A percentile compares a stretch with the other conserved stretches of the same genome.
These are phyloP conservation scores for Oehlia diaphana DNA, from an alignment of 192 early-diverging fungal species.

Conservation along the genomic window DNA sequence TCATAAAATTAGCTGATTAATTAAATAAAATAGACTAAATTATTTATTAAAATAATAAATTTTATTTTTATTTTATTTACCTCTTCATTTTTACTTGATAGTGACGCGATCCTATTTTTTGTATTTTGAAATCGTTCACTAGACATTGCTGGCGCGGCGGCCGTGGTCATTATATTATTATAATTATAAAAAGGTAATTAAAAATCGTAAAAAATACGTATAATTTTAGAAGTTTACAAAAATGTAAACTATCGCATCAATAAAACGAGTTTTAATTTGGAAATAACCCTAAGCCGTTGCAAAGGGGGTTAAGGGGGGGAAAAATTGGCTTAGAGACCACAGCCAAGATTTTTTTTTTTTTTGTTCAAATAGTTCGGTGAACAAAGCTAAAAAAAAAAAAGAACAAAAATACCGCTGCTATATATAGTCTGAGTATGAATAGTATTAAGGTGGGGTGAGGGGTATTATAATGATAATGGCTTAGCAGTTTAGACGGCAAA, in stretches of 20 bases:
- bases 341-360: constrained; percentile 5
- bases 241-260: constrained; percentile 3
- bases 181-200: not conserved
- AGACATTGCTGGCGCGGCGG: constrained; percentile 21
- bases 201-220: not conserved
- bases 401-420: not conserved
- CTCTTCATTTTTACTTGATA: constrained; percentile 29
- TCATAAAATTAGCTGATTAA: not conserved
- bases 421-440: constrained; percentile 8
- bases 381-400: not conserved
- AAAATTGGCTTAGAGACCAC: constrained; percentile 7
- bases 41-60: not conserved
- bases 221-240: not conserved
- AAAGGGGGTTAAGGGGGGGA: not conserved
- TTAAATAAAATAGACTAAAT: not conserved
- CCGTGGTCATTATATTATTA: constrained; percentile 26
- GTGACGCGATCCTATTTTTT: constrained; percentile 23
- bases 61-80: not conserved
- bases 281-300: not conserved
- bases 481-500: constrained; percentile 8
- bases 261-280: not conserved
- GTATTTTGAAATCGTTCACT: constrained; percentile 23
- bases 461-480: not conserved
- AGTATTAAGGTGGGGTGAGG: not conserved
- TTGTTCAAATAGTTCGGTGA: not conserved